A percentile compares a stretch with the other conserved stretches of the same genome.
Evolutionary conservation across 345 rosid species (phyloP).

Genomic region (Pistacia atlantica): DNA sequence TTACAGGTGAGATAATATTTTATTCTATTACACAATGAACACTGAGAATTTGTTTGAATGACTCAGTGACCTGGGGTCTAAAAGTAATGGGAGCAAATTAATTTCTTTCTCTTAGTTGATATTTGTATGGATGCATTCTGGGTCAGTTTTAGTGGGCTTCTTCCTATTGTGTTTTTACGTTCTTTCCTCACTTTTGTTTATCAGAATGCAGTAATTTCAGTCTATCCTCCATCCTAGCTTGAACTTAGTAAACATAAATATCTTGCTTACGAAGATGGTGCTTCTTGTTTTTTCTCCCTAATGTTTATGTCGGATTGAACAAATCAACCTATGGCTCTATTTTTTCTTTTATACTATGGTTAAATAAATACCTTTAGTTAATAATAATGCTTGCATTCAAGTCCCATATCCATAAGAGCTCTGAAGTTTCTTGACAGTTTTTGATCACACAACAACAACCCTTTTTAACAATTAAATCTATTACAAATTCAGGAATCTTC

Average conservation of each 20-base stretch:
- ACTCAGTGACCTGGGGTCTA: not conserved
- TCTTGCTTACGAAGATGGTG: no score
- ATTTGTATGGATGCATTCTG: not conserved
- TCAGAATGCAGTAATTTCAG: not conserved
- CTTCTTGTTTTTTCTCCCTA: no score
- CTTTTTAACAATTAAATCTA: no score
- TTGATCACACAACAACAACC: no score
- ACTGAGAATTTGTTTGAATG: not conserved
- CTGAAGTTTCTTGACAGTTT: no score
- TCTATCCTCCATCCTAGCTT: not conserved
- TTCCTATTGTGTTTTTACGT: not conserved
- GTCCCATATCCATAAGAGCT: no score
- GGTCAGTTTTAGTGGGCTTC: not conserved
- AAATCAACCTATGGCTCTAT: no score
- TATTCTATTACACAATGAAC: not conserved
- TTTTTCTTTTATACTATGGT: no score
- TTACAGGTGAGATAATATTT: slow-evolving; percentile 60
- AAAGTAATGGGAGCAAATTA: not conserved
- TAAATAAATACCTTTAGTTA: no score
- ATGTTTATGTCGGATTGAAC: no score
- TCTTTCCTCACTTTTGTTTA: not conserved
- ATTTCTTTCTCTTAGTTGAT: not conserved
- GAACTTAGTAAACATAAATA: not conserved
- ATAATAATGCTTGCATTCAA: no score
- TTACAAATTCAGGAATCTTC: no score